Evolutionary conservation across 768 basidiomycete species (phyloP).

Genomic region (Auricularia cornea): DNA sequence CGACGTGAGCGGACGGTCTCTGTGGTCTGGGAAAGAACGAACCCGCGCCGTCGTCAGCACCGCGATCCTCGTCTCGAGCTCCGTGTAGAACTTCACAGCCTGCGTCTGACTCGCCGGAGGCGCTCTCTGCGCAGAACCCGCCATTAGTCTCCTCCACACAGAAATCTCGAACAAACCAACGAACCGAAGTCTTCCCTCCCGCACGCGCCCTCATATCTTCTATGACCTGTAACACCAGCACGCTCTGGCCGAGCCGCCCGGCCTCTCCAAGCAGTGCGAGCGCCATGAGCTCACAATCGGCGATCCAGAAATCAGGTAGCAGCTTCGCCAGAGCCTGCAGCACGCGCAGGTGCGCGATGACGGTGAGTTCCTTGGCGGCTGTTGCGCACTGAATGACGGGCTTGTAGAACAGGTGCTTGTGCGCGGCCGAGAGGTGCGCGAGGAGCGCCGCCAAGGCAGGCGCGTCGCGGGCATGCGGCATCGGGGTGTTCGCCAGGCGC

Average conservation of each 20-base stretch:
- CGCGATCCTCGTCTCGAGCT: slow-evolving; percentile 49
- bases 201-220: not conserved
- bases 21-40: not conserved
- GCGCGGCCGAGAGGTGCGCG: slow-evolving; percentile 37
- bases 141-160: not conserved
- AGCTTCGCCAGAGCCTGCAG: slow-evolving; percentile 44
- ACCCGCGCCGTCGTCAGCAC: slow-evolving; percentile 24
- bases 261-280: slow-evolving; percentile 54
- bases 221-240: slow-evolving; percentile 56
- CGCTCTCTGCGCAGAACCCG: slow-evolving; percentile 1
- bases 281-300: slow-evolving; percentile 66
- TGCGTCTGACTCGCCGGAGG: slow-evolving; percentile 3
- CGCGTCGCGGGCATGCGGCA: slow-evolving; percentile 44
- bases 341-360: slow-evolving; percentile 50
- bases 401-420: slow-evolving; percentile 63
- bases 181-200: not conserved
- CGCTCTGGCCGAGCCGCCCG: slow-evolving; percentile 51
- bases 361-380: slow-evolving; percentile 50
- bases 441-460: slow-evolving; percentile 43
- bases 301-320: slow-evolving; percentile 56
- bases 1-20: not conserved
- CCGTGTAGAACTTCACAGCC: slow-evolving; percentile 33
- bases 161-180: slow-evolving; percentile 11
- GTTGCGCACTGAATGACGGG: slow-evolving; percentile 63
- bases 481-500: slow-evolving; percentile 10